A percentile compares a stretch with the other conserved stretches of the same genome.
Evolutionary conservation across 2,329 filamentous ascomycete species (phyloP).

Genomic region (Torrubiellomyces zombiae): DNA sequence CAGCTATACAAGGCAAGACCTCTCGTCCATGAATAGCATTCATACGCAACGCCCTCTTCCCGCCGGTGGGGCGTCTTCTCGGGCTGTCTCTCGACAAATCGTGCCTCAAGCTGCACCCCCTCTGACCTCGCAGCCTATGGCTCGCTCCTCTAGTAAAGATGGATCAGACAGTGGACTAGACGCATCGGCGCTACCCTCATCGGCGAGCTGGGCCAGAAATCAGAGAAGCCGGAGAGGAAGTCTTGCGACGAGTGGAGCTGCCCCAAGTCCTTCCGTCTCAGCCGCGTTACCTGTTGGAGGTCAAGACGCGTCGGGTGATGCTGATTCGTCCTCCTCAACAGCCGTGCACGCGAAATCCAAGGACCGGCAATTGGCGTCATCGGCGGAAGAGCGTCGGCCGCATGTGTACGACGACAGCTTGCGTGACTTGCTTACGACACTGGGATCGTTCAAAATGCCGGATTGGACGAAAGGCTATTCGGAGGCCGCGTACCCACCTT

Average conservation of each 20-base stretch:
- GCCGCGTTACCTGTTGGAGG: conserved; percentile 33
- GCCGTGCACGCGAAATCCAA: conserved; percentile 8
- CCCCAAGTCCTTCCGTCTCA: conserved; percentile 67
- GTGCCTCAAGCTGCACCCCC: conserved; percentile 20
- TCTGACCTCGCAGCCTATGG: conserved; percentile 45
- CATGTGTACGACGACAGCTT: conserved; percentile 12
- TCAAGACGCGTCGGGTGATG: conserved; percentile 24
- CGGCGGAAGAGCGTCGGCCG: neutral
- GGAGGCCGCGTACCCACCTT: conserved; percentile 35
- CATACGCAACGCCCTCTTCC: conserved; percentile 57
- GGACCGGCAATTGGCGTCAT: conserved; percentile 5
- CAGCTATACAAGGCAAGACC: conserved; percentile 84
- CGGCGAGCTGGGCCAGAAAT: conserved; percentile 80
- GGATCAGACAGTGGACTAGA: conserved; percentile 56
- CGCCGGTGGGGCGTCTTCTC: conserved; percentile 32
- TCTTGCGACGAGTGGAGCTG: conserved; percentile 63
- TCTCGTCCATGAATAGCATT: conserved; percentile 87
- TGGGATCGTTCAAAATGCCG: conserved; percentile 20
- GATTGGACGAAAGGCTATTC: conserved; percentile 3
- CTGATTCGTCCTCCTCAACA: conserved; percentile 12
- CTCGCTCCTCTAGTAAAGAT: conserved; percentile 62
- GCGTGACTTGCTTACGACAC: conserved; percentile 18
- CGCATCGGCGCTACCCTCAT: conserved; percentile 77
- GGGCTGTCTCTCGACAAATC: conserved; percentile 36
- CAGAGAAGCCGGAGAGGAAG: conserved; percentile 56